Percentiles rank a stretch among this genome's conserved stretches.
phyloP scores from a whole-genome alignment of 805 yeast species.

The Monosporozyma unispora region DNA sequence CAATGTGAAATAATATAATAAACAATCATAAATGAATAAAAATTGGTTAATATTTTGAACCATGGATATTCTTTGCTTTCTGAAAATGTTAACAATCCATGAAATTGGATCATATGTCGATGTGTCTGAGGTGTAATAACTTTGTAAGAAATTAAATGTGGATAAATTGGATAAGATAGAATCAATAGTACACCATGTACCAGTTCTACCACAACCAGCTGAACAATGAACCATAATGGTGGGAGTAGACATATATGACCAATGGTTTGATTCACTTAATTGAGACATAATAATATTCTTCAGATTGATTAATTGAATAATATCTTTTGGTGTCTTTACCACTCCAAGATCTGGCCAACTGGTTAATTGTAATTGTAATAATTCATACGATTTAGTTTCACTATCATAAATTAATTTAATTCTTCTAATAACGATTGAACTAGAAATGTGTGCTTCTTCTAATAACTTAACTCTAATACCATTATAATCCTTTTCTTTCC shows the following conservation, averaged over 20 bases:
- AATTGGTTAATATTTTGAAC: conserved; percentile 75
- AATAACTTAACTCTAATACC: conserved; percentile 21
- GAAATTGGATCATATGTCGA: conserved; percentile 44
- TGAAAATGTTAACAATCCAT: conserved; percentile 53
- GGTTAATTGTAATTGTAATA: conserved; percentile 66
- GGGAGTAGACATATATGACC: conserved; percentile 26
- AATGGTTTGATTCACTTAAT: conserved; percentile 8
- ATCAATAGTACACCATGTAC: conserved; percentile 73
- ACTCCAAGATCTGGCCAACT: conserved; percentile 83
- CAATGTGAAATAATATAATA: conserved; percentile 25
- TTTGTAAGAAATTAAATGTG: conserved; percentile 15
- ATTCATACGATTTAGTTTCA: conserved; percentile 31
- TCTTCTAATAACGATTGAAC: conserved; percentile 22
- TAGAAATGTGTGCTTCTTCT: conserved; percentile 13
- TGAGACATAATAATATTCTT: conserved; percentile 35
- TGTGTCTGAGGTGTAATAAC: conserved; percentile 9
- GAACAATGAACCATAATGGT: conserved; percentile 82
- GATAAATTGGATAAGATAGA: conserved; percentile 37
- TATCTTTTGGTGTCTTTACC: conserved; percentile 44
- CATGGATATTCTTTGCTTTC: conserved; percentile 74
- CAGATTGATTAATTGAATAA: conserved; percentile 45
- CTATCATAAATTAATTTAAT: conserved; percentile 34
- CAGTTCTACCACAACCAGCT: conserved; percentile 96
- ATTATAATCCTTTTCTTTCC: conserved; percentile 53
- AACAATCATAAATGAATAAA: conserved; percentile 60